phyloP scores from a whole-genome alignment of 2,329 filamentous ascomycete species.

The Aspergillus sojae region DNA sequence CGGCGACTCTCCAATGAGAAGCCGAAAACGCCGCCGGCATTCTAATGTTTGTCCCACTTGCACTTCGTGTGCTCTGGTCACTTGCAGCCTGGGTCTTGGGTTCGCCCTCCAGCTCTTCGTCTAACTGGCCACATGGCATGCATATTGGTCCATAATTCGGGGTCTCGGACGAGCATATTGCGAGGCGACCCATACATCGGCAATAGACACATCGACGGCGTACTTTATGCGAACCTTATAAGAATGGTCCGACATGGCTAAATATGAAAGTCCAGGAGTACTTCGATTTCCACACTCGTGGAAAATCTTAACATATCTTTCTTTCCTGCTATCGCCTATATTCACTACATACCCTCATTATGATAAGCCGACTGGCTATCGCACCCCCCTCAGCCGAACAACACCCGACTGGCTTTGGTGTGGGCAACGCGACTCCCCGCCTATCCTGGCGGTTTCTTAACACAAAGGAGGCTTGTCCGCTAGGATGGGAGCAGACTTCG shows the following conservation, averaged over 20 bases:
- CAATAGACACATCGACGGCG: neutral
- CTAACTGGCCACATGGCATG: neutral
- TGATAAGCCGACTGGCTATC: neutral
- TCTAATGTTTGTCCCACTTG: neutral
- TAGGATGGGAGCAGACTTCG: constrained; percentile 28
- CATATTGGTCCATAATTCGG: neutral
- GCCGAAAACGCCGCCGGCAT: constrained; percentile 3
- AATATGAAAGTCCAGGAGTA: neutral
- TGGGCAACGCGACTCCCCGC: constrained; percentile 25
- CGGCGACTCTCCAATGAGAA: constrained; percentile 4
- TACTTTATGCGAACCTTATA: neutral
- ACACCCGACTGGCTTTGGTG: constrained; percentile 26
- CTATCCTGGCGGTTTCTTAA: constrained; percentile 31
- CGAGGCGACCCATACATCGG: neutral
- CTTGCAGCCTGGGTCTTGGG: neutral
- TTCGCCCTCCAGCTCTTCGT: neutral
- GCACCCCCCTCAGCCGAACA: constrained; percentile 4
- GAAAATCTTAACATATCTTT: neutral
- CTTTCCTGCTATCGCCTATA: neutral
- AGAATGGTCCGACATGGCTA: neutral
- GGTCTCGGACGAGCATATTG: neutral
- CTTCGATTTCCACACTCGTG: neutral
- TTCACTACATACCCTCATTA: neutral
- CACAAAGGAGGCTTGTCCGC: constrained; percentile 3
- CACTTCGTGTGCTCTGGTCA: neutral